Conservation (phyloP, 2,329 filamentous ascomycete species). For the Clonostachys solani region DNA sequence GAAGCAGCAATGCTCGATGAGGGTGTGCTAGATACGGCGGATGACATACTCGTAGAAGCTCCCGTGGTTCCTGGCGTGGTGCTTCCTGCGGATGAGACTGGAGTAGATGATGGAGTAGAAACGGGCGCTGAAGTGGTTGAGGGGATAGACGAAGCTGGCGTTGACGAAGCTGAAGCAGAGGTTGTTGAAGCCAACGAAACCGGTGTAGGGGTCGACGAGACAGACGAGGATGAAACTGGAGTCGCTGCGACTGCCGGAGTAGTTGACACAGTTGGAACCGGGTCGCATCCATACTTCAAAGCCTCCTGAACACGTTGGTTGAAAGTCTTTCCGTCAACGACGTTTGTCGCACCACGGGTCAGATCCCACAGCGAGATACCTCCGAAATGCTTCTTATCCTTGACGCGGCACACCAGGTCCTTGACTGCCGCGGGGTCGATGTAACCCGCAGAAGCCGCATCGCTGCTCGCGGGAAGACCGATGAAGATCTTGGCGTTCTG, state of each 20-base stretch:
- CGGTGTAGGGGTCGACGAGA: neutral
- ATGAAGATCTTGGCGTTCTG: conserved; percentile 37
- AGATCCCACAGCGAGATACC: conserved; percentile 43
- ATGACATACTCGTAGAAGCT: conserved; percentile 1
- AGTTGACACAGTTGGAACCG: conserved; percentile 11
- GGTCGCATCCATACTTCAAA: conserved; percentile 27
- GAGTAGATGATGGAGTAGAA: conserved; percentile 2
- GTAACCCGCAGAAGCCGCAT: conserved; percentile 23
- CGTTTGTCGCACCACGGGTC: conserved; percentile 22
- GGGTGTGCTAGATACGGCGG: conserved; percentile 1
- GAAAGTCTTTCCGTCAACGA: conserved; percentile 25
- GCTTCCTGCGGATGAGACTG: conserved; percentile 1
- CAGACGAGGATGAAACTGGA: neutral
- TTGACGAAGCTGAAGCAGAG: conserved; percentile 2
- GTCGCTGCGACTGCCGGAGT: neutral
- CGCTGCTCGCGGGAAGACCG: conserved; percentile 29
- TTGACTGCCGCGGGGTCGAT: conserved; percentile 23
- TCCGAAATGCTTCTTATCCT: conserved; percentile 30
- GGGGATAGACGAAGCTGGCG: conserved; percentile 1
- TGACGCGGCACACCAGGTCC: conserved; percentile 30
- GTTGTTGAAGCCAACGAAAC: neutral
- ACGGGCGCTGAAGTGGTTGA: neutral
- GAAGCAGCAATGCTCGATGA: neutral
- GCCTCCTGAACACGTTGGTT: conserved; percentile 28
- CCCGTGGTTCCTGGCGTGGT: conserved; percentile 5